Base-by-base conservation (phyloP, 805 yeast genomes). In the Kodamaea jinghongensis region DNA sequence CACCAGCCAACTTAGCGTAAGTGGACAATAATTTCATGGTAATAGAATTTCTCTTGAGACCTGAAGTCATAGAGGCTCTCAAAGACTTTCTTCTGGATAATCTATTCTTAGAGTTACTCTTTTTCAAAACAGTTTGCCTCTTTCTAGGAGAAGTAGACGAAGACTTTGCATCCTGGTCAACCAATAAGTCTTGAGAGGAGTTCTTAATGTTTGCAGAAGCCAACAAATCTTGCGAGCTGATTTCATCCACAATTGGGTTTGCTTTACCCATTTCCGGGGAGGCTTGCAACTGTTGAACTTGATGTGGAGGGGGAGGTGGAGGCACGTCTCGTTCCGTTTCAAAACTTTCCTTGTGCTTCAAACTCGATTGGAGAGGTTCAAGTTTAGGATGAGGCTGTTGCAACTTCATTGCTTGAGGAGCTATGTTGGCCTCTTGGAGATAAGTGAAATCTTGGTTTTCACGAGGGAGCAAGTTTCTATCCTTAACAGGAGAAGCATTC, bases 11-110 rank as follows among this genome's bases (percentile, higher is more conserved):
- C 54, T 79, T 82, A 25, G 91, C 87, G 58, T 84, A 84, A 0
- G 88, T 79, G 1, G 88, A 75, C 43, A 84, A 72, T 45, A 84
- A 58, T 52, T 81, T 83, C 30, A 86, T 69, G 0, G 91, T 83
- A 31, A 84, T 78, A 1, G 90, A 83, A 45, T 82, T 82, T 51
- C 90, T 73, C 52, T 67, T 69, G 54, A 83, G 77, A 1, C 73
- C 73, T 44, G 67, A 51, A 12, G 68, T 63, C 62, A 69, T 51
- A 9, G 73, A 67, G 14, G 58, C 60, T 34, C 73, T 55, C 34
- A 66, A 34, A 1, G 73, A 67, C 42, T 61, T 66, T 37, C 73
- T 55, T 44, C 52, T 53, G 10, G 58, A 51, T 36, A 62, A 48
- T 35, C 66, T 52, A 41, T 64, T 60, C 42, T 60, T 63, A 5